Evolutionary conservation across 257 asterid species (phyloP).

Genomic region (Solanum chaucha): DNA sequence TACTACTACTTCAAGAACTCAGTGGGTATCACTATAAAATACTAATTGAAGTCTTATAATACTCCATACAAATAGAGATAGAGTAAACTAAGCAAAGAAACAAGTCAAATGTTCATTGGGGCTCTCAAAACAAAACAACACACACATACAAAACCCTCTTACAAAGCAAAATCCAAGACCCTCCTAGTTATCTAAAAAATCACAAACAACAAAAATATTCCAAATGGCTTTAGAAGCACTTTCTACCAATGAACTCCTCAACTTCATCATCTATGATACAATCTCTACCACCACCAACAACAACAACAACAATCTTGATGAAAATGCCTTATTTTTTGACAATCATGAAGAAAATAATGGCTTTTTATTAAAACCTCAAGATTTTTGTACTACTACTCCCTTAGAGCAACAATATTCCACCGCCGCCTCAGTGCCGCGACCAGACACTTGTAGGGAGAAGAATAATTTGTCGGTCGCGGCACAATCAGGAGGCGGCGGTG

Average conservation of each 20-base stretch:
- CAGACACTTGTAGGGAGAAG: constrained; percentile 2
- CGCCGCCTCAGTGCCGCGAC: constrained; percentile 15
- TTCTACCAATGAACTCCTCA: constrained; percentile 57
- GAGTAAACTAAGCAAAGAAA: not conserved
- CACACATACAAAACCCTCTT: constrained; percentile 7
- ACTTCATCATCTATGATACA: constrained; percentile 66
- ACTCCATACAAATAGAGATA: not conserved
- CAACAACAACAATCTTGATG: not conserved
- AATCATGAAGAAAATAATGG: not conserved
- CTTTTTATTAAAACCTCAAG: not conserved
- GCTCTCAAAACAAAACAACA: constrained; percentile 12
- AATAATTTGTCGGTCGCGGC: constrained; percentile 9
- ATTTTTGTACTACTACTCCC: not conserved
- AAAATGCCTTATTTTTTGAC: not conserved
- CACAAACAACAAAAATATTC: not conserved
- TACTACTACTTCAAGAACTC: not conserved
- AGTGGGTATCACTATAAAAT: constrained; percentile 38
- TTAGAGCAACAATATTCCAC: not conserved
- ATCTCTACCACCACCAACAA: constrained; percentile 20
- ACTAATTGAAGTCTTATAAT: constrained; percentile 49
- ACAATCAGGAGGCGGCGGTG: constrained; percentile 15
- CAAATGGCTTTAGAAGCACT: constrained; percentile 76
- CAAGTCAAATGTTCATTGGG: constrained; percentile 50
- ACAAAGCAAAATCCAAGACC: constrained; percentile 19
- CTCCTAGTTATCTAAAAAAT: not conserved